phyloP scores from a whole-genome alignment of 805 yeast genomes.

The Debaryomyces prosopidis region DNA sequence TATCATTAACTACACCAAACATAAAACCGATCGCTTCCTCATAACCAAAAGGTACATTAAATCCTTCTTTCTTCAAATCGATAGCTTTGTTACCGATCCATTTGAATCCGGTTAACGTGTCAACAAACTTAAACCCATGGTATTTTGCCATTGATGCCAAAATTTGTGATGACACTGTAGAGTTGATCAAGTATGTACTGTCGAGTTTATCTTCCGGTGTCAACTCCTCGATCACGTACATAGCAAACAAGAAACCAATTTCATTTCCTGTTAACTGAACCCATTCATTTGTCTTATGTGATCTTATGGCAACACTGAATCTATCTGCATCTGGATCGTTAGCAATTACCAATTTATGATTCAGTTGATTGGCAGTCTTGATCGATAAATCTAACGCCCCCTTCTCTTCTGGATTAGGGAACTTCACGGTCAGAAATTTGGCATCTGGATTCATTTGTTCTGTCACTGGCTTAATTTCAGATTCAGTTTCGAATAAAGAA shows the following conservation, averaged over 20 bases:
- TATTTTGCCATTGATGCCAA: conserved; percentile 63
- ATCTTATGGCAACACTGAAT: conserved; percentile 74
- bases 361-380: conserved; percentile 52
- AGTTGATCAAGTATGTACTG: conserved; percentile 64
- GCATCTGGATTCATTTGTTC: conserved; percentile 82
- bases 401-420: conserved; percentile 95
- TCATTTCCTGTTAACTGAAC: conserved; percentile 88
- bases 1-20: conserved; percentile 83
- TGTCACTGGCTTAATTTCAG: conserved; percentile 37
- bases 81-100: conserved; percentile 95
- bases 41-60: conserved; percentile 78
- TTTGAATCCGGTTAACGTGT: conserved; percentile 93
- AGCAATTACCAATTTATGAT: conserved; percentile 65
- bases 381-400: conserved; percentile 85
- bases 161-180: conserved; percentile 92
- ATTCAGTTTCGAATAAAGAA: conserved; percentile 33
- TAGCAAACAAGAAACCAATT: conserved; percentile 82
- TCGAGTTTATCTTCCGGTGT: conserved; percentile 21
- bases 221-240: conserved; percentile 47
- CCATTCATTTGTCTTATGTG: conserved; percentile 49
- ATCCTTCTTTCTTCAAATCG: conserved; percentile 64
- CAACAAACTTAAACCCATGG: conserved; percentile 63
- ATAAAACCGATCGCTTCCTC: conserved; percentile 97
- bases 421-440: conserved; percentile 76
- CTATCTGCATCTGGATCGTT: conserved; percentile 98